Percentiles rank a stretch among this genome's conserved stretches.
Evolutionary conservation across 2,329 filamentous ascomycete species (phyloP).

Genomic region (Neofusicoccum ribis): DNA sequence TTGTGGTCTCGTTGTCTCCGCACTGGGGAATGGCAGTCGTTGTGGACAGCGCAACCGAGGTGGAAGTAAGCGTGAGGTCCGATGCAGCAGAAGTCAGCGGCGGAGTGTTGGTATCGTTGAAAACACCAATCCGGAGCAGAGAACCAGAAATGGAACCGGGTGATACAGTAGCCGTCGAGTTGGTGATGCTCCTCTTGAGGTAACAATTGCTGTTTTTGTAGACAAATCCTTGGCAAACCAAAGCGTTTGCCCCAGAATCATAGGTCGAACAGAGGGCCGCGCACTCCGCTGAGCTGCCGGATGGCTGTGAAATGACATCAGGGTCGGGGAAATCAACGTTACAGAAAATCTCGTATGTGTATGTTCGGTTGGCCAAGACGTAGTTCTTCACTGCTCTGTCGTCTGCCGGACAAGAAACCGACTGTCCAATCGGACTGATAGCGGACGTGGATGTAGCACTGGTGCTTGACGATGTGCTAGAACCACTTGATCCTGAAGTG

Average conservation of each 20-base stretch:
- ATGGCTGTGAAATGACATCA: not conserved
- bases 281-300: conserved; percentile 6
- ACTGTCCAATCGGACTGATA: not conserved
- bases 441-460: not conserved
- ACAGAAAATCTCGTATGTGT: conserved; percentile 14
- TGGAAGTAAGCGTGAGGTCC: not conserved
- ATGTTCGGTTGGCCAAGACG: conserved; percentile 2
- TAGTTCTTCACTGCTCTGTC: conserved; percentile 7
- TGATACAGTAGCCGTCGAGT: not conserved
- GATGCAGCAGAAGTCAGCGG: not conserved
- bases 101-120: not conserved
- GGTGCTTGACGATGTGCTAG: not conserved
- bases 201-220: not conserved
- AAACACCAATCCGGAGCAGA: not conserved
- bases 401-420: conserved; percentile 11
- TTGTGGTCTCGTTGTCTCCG: not conserved
- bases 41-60: not conserved
- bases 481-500: not conserved
- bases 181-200: conserved; percentile 9
- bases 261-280: conserved; percentile 16
- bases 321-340: conserved; percentile 1
- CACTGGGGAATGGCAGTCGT: conserved; percentile 2
- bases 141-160: not conserved
- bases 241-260: not conserved
- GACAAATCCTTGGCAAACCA: conserved; percentile 9